phyloP scores from a whole-genome alignment of 495 filamentous ascomycete species.

The Jackrogersella multiformis region DNA sequence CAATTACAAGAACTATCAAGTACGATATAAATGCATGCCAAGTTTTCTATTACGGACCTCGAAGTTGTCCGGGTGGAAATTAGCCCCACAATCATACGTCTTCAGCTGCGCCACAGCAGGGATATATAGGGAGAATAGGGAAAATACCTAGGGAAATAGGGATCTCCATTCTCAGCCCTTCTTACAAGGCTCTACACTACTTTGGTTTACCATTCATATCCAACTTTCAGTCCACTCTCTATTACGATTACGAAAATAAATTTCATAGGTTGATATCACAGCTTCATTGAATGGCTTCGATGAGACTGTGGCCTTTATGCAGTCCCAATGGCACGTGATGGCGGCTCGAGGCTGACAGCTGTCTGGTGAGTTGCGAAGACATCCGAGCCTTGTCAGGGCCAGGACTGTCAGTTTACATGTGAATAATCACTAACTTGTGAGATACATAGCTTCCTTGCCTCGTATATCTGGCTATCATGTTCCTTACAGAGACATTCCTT shows the following conservation, averaged over 20 bases:
- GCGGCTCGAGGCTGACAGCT: slow-evolving; percentile 49
- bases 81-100: slow-evolving; percentile 3
- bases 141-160: slow-evolving; percentile 21
- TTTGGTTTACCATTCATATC: slow-evolving; percentile 17
- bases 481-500: slow-evolving; percentile 58
- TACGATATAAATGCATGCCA: slow-evolving; percentile 5
- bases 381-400: neutral
- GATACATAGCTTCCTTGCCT: slow-evolving; percentile 54
- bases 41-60: neutral
- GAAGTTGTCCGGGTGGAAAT: no score
- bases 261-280: slow-evolving; percentile 11
- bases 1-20: no score
- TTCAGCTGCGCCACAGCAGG: slow-evolving; percentile 25
- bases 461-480: slow-evolving; percentile 56
- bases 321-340: slow-evolving; percentile 48
- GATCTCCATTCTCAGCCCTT: slow-evolving; percentile 33
- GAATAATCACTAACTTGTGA: slow-evolving; percentile 3
- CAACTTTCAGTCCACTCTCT: slow-evolving; percentile 15
- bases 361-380: slow-evolving; percentile 48
- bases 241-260: no score
- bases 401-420: no score
- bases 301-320: slow-evolving; percentile 34
- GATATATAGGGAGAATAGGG: neutral
- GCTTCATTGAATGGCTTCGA: slow-evolving; percentile 37
- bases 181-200: neutral